Base-by-base conservation (phyloP, 768 basidiomycete genomes). In the Suillus cothurnatus region DNA sequence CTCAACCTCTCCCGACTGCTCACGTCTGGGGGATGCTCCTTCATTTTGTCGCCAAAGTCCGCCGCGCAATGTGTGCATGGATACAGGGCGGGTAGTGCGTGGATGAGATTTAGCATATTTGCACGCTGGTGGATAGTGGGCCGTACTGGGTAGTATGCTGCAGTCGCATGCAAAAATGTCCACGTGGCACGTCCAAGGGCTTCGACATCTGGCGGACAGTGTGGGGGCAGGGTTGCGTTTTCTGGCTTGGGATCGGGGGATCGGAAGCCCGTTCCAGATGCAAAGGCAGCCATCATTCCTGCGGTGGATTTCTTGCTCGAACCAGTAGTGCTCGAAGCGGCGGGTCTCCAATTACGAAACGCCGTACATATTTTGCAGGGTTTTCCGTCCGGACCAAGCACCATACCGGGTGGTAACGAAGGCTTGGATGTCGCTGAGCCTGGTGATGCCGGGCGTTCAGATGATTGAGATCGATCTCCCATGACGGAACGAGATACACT, bases 141-240 rank as follows among this genome's bases (percentile, higher is more conserved):
- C 19, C 80, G 78, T n/a, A 90, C 87, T 32, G 97, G 95, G 78
- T 95, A 99, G 78, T 98, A 97, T 26, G 97, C 94, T 0, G 95
- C 96, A 6, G 97, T 91, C 11, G 95, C 90, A 73, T 98, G 97
- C 38, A 99, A 82, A 84, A 99, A 99, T 19, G 95, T 91, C 97
- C 97, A 98, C 2, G 97, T 97, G 53, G 96, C 91, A 58, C 88
- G 88, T 2, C 97, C 97, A 58, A 99, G 89, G 65, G 88, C 83
- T 73, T 95, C 94, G 53, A 90, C 89, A 76, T 98, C 96, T 0
- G 95, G 89, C 15, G 97, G 97, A 73, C 97, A 99, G 63, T 92
- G 82, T 6, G 81, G 78, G 2, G 86, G 85, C 26, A 83, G 87
- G 21, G 75, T 76, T 31, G 79, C 76, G 6, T 76, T 67, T 4